Evolutionary conservation across 305 asterid genomes (phyloP).

Genomic region (Ilex paraguariensis): DNA sequence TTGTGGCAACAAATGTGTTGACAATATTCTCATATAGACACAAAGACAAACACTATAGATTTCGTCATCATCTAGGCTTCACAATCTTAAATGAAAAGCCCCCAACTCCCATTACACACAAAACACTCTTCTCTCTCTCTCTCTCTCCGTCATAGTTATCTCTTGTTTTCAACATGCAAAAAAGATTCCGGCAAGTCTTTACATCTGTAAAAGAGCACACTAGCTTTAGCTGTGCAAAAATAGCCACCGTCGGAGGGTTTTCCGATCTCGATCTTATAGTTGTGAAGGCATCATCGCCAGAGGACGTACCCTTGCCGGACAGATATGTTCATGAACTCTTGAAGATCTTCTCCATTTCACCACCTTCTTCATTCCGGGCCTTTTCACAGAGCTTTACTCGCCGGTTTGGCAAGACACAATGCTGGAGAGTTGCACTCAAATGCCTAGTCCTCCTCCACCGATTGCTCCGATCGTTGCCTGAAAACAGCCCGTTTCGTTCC

Average conservation of each 20-base stretch:
- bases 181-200: conserved; percentile 34
- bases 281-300: conserved; percentile 60
- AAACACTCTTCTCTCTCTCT: too few relatives aligned
- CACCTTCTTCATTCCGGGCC: conserved; percentile 30
- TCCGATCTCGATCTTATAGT: conserved; percentile 44
- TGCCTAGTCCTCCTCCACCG: conserved; percentile 69
- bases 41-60: too few relatives aligned
- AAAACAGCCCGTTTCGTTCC: conserved; percentile 28
- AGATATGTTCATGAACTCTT: conserved; percentile 44
- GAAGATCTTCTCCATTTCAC: conserved; percentile 47
- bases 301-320: conserved; percentile 46
- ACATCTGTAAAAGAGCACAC: conserved; percentile 42
- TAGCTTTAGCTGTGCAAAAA: conserved; percentile 51
- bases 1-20: too few relatives aligned
- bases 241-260: conserved; percentile 56
- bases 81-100: too few relatives aligned
- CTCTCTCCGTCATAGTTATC: neutral
- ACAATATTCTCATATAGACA: too few relatives aligned
- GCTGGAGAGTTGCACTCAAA: conserved; percentile 72
- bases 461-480: conserved; percentile 40
- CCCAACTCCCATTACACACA: too few relatives aligned
- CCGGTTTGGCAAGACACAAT: conserved; percentile 40
- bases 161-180: conserved; percentile 32
- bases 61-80: too few relatives aligned
- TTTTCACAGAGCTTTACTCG: conserved; percentile 40